Percentiles rank a stretch among this genome's conserved stretches.
phyloP scores from a whole-genome alignment of 2,329 filamentous ascomycete species.

The Westerdykella aurantiaca region DNA sequence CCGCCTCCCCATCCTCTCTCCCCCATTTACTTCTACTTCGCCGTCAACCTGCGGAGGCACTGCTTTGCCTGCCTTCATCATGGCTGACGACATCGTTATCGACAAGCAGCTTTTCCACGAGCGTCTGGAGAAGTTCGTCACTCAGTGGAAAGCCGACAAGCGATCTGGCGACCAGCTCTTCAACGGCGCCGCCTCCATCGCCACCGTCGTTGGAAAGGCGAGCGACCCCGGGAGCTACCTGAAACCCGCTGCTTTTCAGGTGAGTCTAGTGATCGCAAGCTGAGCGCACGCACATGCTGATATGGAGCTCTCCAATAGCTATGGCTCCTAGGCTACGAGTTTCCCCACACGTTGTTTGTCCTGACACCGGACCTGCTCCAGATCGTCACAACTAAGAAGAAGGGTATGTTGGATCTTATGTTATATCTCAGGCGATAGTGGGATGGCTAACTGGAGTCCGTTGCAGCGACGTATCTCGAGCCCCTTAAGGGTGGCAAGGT shows the following conservation, averaged over 20 bases:
- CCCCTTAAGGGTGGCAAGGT: conserved; percentile 87
- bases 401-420: conserved; percentile 56
- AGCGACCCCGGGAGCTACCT: conserved; percentile 73
- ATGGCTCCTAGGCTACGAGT: conserved; percentile 98
- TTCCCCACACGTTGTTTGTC: conserved; percentile 90
- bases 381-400: conserved; percentile 93
- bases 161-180: conserved; percentile 80
- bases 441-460: conserved; percentile 31
- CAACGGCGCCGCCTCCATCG: conserved; percentile 76
- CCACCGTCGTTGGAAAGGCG: conserved; percentile 91
- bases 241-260: conserved; percentile 96
- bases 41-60: conserved; percentile 17
- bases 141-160: conserved; percentile 95
- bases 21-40: conserved; percentile 9
- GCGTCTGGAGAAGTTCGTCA: conserved; percentile 78
- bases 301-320: conserved; percentile 54
- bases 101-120: conserved; percentile 91
- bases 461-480: conserved; percentile 81
- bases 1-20: conserved; percentile 12
- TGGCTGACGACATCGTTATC: conserved; percentile 77
- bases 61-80: conserved; percentile 34
- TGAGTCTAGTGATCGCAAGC: conserved; percentile 44
- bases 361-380: conserved; percentile 84
- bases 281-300: conserved; percentile 15
- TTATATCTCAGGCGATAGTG: conserved; percentile 1